Conservation (phyloP, 2,329 filamentous ascomycete species). For the Alternaria triticimaculans region DNA sequence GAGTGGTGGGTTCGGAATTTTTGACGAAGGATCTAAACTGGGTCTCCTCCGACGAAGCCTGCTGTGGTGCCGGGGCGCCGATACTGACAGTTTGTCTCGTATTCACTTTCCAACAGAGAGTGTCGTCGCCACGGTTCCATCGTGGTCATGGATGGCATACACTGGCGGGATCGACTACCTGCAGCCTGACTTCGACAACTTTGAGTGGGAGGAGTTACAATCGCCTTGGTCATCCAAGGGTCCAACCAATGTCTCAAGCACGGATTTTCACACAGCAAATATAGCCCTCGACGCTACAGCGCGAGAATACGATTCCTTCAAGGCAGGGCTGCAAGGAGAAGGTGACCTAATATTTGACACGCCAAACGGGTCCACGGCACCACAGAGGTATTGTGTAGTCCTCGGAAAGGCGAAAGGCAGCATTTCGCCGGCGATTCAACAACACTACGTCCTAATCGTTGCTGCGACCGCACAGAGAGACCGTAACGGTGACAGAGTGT, state of each 20-base stretch:
- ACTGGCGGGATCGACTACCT: slow-evolving; percentile 25
- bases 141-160: slow-evolving; percentile 27
- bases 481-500: neutral
- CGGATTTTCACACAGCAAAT: neutral
- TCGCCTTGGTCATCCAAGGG: neutral
- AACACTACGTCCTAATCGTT: neutral
- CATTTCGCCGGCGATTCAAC: neutral
- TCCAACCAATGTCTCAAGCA: neutral
- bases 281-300: neutral
- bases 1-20: slow-evolving; percentile 39
- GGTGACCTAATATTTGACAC: neutral
- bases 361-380: neutral
- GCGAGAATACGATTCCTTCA: neutral
- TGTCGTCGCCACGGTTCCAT: slow-evolving; percentile 2
- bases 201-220: slow-evolving; percentile 21
- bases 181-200: slow-evolving; percentile 2
- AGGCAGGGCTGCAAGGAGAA: neutral
- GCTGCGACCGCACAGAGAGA: neutral
- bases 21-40: slow-evolving; percentile 21
- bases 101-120: slow-evolving; percentile 5
- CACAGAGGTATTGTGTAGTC: neutral
- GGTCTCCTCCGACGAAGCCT: slow-evolving; percentile 19
- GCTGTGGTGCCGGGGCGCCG: slow-evolving; percentile 8
- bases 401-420: slow-evolving; percentile 2
- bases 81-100: neutral